These are phyloP conservation scores for Trametes elegans DNA, from an alignment of 768 basidiomycete species.

Conservation along the genomic window DNA sequence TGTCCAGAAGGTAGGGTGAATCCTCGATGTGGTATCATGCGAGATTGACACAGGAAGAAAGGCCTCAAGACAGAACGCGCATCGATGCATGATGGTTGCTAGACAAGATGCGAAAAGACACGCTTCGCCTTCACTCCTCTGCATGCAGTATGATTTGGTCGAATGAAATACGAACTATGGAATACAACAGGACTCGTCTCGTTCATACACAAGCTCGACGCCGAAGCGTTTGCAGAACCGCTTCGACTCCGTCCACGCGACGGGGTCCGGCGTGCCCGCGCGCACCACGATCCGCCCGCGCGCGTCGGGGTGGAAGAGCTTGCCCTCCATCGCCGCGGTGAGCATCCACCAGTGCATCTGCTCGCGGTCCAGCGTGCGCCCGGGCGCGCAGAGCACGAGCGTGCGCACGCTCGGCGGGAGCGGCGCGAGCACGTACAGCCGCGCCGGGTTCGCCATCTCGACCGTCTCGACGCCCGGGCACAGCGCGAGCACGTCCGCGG, in stretches of 20 bases:
- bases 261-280: constrained; percentile 15
- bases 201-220: constrained; percentile 11
- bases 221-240: constrained; percentile 6
- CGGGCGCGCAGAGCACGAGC: constrained; percentile 9
- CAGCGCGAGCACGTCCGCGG: constrained; percentile 15
- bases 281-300: constrained; percentile 11
- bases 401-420: constrained; percentile 17
- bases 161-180: background rate
- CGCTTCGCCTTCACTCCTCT: too few relatives aligned
- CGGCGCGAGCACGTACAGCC: constrained; percentile 12
- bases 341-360: constrained; percentile 18
- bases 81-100: too few relatives aligned
- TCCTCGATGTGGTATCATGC: too few relatives aligned
- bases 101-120: too few relatives aligned
- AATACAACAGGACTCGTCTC: constrained; percentile 1
- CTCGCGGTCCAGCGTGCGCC: background rate
- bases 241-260: background rate
- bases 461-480: constrained; percentile 19
- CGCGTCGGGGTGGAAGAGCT: constrained; percentile 3
- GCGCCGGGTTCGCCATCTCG: constrained; percentile 7
- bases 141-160: background rate
- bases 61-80: too few relatives aligned
- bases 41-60: too few relatives aligned
- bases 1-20: too few relatives aligned
- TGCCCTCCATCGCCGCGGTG: constrained; percentile 9